These are phyloP conservation scores for Mycena latifolia DNA, from an alignment of 768 basidiomycete species.

Conservation along the genomic window DNA sequence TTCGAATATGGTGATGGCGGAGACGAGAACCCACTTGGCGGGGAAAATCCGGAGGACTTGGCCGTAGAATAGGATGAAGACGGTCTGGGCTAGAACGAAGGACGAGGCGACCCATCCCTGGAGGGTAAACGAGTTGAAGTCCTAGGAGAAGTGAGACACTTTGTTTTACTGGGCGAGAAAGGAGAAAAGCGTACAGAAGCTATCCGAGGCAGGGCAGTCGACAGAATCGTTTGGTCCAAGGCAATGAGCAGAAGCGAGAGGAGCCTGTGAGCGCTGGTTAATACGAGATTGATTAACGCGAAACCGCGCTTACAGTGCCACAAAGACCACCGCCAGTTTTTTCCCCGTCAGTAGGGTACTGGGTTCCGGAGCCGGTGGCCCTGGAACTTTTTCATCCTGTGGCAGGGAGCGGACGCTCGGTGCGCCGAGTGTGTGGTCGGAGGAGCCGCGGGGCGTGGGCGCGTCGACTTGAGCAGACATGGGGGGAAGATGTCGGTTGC, in stretches of 20 bases:
- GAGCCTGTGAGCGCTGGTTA: not conserved
- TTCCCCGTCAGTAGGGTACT: not conserved
- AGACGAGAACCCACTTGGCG: conserved; percentile 17
- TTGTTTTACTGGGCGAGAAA: too few relatives aligned
- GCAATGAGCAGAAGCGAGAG: conserved; percentile 13
- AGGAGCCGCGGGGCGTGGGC: not conserved
- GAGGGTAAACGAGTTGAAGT: conserved; percentile 5
- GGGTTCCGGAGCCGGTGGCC: not conserved
- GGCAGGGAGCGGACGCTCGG: not conserved
- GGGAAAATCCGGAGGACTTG: conserved; percentile 23
- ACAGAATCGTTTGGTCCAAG: conserved; percentile 14
- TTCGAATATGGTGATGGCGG: conserved; percentile 25
- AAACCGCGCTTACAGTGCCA: not conserved
- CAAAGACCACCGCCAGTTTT: not conserved
- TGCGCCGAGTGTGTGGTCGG: not conserved
- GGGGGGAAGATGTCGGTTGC: not conserved
- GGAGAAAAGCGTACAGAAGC: conserved; percentile 7
- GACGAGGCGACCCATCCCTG: conserved; percentile 8
- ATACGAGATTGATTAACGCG: not conserved
- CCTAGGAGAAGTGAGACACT: not conserved
- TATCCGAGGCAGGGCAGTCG: conserved; percentile 22
- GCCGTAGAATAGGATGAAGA: conserved; percentile 27
- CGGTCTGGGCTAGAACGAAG: conserved; percentile 4
- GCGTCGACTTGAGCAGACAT: not conserved
- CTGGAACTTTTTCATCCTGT: not conserved